These are phyloP conservation scores for Aspergillus kassunensis DNA, from an alignment of 495 filamentous ascomycete species.

Conservation along the genomic window DNA sequence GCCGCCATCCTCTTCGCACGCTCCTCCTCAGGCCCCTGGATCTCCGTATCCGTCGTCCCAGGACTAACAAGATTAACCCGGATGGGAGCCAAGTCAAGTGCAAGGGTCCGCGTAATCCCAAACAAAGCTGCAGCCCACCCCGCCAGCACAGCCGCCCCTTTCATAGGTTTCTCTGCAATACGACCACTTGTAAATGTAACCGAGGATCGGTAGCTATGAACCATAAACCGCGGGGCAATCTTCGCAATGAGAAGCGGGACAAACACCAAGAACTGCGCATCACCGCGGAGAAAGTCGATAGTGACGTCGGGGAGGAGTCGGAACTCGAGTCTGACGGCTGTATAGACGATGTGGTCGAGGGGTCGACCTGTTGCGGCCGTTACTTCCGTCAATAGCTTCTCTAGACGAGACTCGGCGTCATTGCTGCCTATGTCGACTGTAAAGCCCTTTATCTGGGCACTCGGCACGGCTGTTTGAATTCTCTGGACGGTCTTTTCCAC, in stretches of 20 bases:
- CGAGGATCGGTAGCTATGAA: neutral
- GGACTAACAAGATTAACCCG: neutral
- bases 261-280: neutral
- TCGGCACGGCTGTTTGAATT: neutral
- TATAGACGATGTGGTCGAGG: neutral
- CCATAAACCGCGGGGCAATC: neutral
- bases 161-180: neutral
- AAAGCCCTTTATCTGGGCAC: neutral
- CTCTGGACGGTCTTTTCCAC: neutral
- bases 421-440: neutral
- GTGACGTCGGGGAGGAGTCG: neutral
- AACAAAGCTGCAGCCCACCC: neutral
- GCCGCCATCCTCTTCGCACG: neutral
- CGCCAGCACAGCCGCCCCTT: neutral
- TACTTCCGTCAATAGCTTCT: neutral
- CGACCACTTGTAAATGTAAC: neutral
- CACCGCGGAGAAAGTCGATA: neutral
- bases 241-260: neutral
- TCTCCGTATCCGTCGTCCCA: neutral
- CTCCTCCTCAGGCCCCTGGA: neutral
- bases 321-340: neutral
- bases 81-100: neutral
- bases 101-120: neutral
- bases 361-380: neutral
- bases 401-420: too few species aligned